Evolutionary conservation across 1,284 basidiomycete genomes (phyloP).

Genomic region (Apiotrichum mycotoxinovorans): DNA sequence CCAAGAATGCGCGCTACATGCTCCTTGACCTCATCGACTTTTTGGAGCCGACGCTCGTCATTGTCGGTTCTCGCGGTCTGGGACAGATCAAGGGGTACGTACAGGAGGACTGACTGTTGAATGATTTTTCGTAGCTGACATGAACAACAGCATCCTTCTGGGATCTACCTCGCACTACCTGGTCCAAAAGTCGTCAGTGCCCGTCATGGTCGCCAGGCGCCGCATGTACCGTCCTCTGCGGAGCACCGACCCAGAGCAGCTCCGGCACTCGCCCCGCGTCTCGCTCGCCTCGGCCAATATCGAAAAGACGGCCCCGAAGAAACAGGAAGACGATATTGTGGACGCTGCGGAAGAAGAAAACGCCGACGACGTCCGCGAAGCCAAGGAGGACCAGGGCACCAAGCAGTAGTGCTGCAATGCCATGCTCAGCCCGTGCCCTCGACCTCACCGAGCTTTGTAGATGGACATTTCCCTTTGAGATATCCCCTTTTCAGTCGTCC

Average conservation of each 20-base stretch:
- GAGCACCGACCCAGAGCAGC: conserved; percentile 48
- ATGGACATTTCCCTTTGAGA: too few species aligned
- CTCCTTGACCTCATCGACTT: conserved; percentile 88
- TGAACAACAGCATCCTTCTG: conserved; percentile 68
- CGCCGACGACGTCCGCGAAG: conserved; percentile 18
- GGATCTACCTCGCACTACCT: conserved; percentile 98
- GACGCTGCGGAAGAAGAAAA: conserved; percentile 43
- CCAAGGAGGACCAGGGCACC: neutral
- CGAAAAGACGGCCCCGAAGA: conserved; percentile 56
- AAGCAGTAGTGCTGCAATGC: neutral
- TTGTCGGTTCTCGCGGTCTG: conserved; percentile 89
- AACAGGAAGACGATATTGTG: conserved; percentile 49
- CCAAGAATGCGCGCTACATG: conserved; percentile 91
- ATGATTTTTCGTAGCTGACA: conserved; percentile 1
- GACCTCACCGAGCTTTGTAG: too few species aligned
- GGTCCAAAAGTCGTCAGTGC: conserved; percentile 86
- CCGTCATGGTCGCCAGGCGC: conserved; percentile 85
- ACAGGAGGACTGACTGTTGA: too few species aligned
- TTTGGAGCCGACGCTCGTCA: conserved; percentile 84
- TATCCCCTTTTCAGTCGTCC: too few species aligned
- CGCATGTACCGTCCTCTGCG: conserved; percentile 69
- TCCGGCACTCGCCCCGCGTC: conserved; percentile 59
- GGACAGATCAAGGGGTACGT: conserved; percentile 82
- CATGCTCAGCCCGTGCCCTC: neutral
- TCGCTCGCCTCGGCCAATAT: conserved; percentile 79